Conservation (phyloP, 257 asterid genomes). For the Solanum infundibuliforme region DNA sequence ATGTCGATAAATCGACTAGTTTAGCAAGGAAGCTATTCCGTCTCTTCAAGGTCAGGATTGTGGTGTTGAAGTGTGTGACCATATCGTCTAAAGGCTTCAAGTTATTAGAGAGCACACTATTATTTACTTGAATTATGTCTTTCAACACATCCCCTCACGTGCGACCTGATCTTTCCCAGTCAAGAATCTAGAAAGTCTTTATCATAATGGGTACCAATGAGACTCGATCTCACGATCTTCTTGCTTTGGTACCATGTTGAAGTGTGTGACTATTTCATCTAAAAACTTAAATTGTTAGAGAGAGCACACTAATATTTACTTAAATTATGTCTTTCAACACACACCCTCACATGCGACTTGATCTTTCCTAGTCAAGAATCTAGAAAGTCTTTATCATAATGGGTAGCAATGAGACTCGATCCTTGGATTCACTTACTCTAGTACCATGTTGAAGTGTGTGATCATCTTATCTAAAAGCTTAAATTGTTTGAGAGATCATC, state of each 20-base stretch:
- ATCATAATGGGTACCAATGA: not conserved
- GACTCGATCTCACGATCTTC: not conserved
- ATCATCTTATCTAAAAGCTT: not conserved
- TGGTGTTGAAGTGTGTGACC: not conserved
- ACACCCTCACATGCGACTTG: not conserved
- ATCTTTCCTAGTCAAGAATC: not conserved
- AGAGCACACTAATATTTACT: not conserved
- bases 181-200: not conserved
- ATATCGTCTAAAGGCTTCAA: not conserved
- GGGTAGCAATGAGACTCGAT: not conserved
- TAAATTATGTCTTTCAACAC: not conserved
- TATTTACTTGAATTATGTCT: not conserved
- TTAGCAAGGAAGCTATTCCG: slow-evolving; percentile 96
- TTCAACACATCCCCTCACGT: not conserved
- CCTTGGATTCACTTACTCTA: not conserved
- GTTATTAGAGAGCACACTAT: not conserved
- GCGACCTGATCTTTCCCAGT: not conserved
- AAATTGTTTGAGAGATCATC: not conserved
- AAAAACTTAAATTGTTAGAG: not conserved
- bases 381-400: not conserved
- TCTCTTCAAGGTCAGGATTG: slow-evolving; percentile 62
- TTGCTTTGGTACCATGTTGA: not conserved
- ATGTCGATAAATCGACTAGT: slow-evolving; percentile 83
- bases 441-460: not conserved
- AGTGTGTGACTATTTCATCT: not conserved